Evolutionary conservation across 768 basidiomycete species (phyloP).

Genomic region (Tylopilus plumbeoviolaceoides): DNA sequence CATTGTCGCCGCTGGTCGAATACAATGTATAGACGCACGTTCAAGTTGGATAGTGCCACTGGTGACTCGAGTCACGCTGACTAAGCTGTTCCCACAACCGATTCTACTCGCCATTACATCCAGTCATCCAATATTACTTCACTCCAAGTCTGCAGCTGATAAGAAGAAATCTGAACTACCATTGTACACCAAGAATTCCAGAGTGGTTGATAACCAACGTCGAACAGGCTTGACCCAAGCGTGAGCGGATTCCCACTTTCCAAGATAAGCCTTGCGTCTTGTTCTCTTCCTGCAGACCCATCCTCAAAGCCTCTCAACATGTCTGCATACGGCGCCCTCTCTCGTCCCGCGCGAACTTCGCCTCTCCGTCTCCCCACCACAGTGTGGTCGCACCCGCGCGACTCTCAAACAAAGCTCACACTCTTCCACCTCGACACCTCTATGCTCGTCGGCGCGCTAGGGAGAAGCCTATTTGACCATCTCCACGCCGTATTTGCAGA

Average conservation of each 20-base stretch:
- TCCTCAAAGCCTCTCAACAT: not conserved
- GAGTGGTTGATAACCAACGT: too few species aligned
- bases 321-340: slow-evolving; percentile 73
- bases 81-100: too few species aligned
- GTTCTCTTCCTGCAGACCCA: not conserved
- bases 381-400: slow-evolving; percentile 38
- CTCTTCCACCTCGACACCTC: slow-evolving; percentile 37
- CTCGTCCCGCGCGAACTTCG: slow-evolving; percentile 24
- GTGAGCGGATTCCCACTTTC: too few species aligned
- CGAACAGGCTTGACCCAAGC: not conserved
- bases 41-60: too few species aligned
- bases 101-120: too few species aligned
- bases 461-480: slow-evolving; percentile 48
- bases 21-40: not conserved
- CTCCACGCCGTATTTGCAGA: slow-evolving; percentile 61
- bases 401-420: slow-evolving; percentile 19
- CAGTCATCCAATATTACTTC: too few species aligned
- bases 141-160: too few species aligned
- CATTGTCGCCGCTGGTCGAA: not conserved
- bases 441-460: slow-evolving; percentile 27
- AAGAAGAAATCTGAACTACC: too few species aligned
- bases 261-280: not conserved
- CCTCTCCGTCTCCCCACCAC: slow-evolving; percentile 45
- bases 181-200: too few species aligned
- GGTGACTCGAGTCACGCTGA: too few species aligned